phyloP scores from a whole-genome alignment of 257 asterid genomes.

The Petrea volubilis region DNA sequence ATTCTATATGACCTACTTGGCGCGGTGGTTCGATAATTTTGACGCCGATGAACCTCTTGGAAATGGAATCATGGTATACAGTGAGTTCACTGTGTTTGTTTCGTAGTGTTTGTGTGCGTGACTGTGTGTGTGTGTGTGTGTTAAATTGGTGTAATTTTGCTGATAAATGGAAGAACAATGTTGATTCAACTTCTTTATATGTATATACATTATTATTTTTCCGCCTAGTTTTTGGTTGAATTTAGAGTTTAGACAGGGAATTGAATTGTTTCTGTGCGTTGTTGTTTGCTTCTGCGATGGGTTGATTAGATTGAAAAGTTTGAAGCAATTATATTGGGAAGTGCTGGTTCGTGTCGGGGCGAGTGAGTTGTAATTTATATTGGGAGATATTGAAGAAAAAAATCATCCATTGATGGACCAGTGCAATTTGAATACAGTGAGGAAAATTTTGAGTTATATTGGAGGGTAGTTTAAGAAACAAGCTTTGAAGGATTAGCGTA shows the following conservation, averaged over 20 bases:
- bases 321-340: too few species aligned
- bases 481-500: not conserved
- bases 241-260: too few species aligned
- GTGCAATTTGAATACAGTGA: not conserved
- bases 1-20: slow-evolving; percentile 68
- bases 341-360: not conserved
- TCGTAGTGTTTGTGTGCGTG: too few species aligned
- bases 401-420: not conserved
- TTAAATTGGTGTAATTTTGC: too few species aligned
- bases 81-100: slow-evolving; percentile 23
- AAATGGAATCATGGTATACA: slow-evolving; percentile 43
- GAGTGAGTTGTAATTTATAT: not conserved
- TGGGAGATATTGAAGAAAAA: not conserved
- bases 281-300: not conserved
- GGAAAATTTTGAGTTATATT: not conserved
- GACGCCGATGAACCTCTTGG: slow-evolving; percentile 72
- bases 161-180: too few species aligned
- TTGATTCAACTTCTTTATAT: not conserved
- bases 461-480: not conserved
- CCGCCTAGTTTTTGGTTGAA: not conserved
- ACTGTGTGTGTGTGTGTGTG: too few species aligned
- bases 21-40: slow-evolving; percentile 78
- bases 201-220: not conserved
- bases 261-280: too few species aligned
- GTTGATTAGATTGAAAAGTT: not conserved